Conservation (phyloP, 1,284 basidiomycete species). For the Veloboletus limbatus region DNA sequence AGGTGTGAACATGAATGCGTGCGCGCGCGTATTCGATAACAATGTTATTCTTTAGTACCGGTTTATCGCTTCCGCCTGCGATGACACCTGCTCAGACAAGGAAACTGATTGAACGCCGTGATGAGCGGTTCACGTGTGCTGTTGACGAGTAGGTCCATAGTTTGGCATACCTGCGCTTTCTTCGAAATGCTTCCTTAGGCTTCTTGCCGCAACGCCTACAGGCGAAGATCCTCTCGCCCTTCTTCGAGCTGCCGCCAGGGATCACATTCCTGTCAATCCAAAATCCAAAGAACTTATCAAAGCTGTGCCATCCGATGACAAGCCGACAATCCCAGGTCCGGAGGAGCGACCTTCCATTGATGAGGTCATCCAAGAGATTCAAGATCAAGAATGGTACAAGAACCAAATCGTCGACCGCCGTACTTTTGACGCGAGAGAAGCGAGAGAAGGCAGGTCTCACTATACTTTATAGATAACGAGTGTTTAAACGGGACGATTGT, state of each 20-base stretch:
- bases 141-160: conserved; percentile 59
- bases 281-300: conserved; percentile 17
- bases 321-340: conserved; percentile 42
- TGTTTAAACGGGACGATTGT: not conserved
- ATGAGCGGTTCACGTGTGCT: conserved; percentile 64
- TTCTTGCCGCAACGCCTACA: conserved; percentile 55
- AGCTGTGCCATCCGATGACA: conserved; percentile 4
- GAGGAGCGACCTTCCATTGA: conserved; percentile 57
- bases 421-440: conserved; percentile 51
- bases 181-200: conserved; percentile 38
- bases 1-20: conserved; percentile 19
- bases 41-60: conserved; percentile 34
- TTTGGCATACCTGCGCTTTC: not conserved
- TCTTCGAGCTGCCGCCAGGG: conserved; percentile 62
- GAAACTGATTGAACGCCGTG: conserved; percentile 72
- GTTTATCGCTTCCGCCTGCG: conserved; percentile 45
- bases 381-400: conserved; percentile 59
- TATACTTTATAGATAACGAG: not conserved
- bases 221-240: conserved; percentile 61
- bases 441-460: conserved; percentile 44
- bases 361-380: conserved; percentile 56
- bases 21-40: not conserved
- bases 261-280: conserved; percentile 69
- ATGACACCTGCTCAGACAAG: conserved; percentile 60
- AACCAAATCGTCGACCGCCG: conserved; percentile 64